Percentiles rank a stretch among this genome's conserved stretches.
Evolutionary conservation across 345 rosid species (phyloP).

Genomic region (Noccaea bulbosa): DNA sequence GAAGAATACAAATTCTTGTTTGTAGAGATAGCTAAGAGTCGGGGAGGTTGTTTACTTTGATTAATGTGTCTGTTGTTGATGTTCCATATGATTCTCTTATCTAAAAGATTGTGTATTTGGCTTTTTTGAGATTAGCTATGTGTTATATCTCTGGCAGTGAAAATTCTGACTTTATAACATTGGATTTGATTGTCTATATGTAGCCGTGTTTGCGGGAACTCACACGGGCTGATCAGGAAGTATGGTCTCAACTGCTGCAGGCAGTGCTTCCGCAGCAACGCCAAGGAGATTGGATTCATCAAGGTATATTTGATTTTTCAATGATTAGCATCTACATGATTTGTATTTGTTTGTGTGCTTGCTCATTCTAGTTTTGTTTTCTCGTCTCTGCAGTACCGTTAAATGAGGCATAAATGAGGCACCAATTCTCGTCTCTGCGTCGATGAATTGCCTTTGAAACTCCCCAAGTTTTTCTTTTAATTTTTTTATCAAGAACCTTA

Average conservation of each 20-base stretch:
- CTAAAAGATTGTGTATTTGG: neutral
- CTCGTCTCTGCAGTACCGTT: constrained; percentile 33
- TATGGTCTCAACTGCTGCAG: constrained; percentile 49
- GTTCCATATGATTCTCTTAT: neutral
- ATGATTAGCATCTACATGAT: neutral
- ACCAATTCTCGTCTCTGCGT: neutral
- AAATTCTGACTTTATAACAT: neutral
- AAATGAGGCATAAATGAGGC: constrained; percentile 14
- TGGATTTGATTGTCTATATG: neutral
- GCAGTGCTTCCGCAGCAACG: constrained; percentile 48
- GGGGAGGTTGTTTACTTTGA: neutral
- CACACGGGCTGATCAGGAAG: constrained; percentile 50
- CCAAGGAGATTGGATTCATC: constrained; percentile 56
- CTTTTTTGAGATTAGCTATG: neutral
- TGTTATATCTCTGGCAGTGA: neutral
- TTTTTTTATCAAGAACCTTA: no score
- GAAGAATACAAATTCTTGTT: neutral
- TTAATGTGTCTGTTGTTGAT: neutral
- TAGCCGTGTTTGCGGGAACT: constrained; percentile 44
- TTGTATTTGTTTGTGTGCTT: neutral
- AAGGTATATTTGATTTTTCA: constrained; percentile 49
- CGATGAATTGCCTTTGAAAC: neutral
- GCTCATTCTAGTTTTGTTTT: neutral
- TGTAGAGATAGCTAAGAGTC: neutral
- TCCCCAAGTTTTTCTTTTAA: neutral